Evolutionary conservation across 495 filamentous ascomycete species (phyloP), one percentile per base, ranked within the genome.

Genomic region (Hyphodiscus hymeniophilus): DNA sequence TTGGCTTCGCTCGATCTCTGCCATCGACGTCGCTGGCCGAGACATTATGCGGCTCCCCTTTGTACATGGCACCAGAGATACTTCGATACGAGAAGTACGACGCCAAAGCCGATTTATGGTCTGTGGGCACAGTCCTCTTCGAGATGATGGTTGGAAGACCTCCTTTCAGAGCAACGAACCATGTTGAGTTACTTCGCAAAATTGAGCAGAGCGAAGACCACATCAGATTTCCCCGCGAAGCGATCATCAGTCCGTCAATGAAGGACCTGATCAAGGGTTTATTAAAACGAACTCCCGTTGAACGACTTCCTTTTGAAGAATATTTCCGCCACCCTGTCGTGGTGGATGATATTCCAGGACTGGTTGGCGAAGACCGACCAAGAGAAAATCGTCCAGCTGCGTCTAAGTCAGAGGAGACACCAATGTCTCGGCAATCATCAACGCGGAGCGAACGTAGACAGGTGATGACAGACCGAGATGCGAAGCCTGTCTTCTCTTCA

Each of bases 51-150:
- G 92, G 92, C 26, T 98, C 92, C n/a, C 92, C 92, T 12, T 73
- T 98, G 20, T 98, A 98, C 66, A 98, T 98, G 92, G 92, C 92
- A 1, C 92, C 92, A 2, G 92, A 98, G 66, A 98, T 98, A 49
- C 76, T 98, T 34, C 81, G 90, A 34, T 98, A 96, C 56, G 90
- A 98, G 61, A 90, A 89, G 62, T 98, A 98, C 63, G 91, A 95
- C 68, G 88, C 90, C 36, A 94, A 90, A 61, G 92, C 89, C 33
- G 92, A 98, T 70, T 68, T 98, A 30, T 98, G 92, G 92, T 98
- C 92, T 17, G 86, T 95, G 31, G 92, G 92, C 28, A 95, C 94
- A 4, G 92, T 98, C 7, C 66, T 94, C 17, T 92, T 84, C 62
- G 92, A 98, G 71, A 95, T 97, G 89, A 80, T 94, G 35, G 82